Evolutionary conservation across 2,329 filamentous ascomycete species (phyloP), one percentile per base, ranked within the genome.

Genomic region (Fusarium illudens): DNA sequence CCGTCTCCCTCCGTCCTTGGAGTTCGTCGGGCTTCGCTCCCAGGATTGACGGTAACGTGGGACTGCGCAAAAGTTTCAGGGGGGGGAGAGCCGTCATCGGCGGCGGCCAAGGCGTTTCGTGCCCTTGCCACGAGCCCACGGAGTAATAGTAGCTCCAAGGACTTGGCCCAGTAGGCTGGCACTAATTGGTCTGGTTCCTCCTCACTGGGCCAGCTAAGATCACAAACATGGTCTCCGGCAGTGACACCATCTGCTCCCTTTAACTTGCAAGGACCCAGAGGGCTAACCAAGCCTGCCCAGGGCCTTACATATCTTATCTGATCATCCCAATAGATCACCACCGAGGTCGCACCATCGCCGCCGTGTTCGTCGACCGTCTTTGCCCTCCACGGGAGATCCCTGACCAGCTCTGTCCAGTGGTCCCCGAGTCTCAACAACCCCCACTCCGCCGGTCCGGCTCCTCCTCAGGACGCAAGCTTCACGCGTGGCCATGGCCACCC

Each of bases 261-360:
- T 34, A 52, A 64, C 51, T 54, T 57, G 34, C 54, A 51, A 64
- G 46, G 48, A 30, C 32, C 51, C 42, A 44, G 29, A 56, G 39
- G 53, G 53, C 59, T 64, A 49, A 42, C 55, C 55, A 64, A 58
- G 58, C 37, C 33, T 34, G 57, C 22, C 22, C 22, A 51, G 57
- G 29, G 62, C 42, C 62, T 50, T 42, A 19, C 15, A 56, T 56
- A 72, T 72, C 70, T 72, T 72, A 72, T 72, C 70, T 72, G 70
- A 72, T 72, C 67, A 59, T 72, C 59, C 53, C 52, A 49, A 33
- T 58, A 81, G 83, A 85, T 86, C 83, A 83, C 70, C 81, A 63
- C 70, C 67, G 67, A 72, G 52, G 64, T 70, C 63, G 63, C 66
- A 65, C 66, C 62, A 66, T 62, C 39, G 63, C 60, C 51, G 50